Conservation (phyloP, 306 rosid species). For the Cicer bijugum region DNA sequence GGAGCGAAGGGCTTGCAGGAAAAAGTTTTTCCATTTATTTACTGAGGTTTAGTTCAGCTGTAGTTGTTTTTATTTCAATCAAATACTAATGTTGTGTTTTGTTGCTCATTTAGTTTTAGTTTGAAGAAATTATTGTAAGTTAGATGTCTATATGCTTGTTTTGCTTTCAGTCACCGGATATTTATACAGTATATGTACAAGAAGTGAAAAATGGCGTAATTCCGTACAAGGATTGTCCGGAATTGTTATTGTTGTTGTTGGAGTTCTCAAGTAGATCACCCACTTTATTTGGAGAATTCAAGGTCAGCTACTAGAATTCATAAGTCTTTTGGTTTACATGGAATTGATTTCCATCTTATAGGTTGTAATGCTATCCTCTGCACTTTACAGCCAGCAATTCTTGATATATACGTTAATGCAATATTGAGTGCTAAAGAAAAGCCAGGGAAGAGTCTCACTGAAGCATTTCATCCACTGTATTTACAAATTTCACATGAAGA, state of each 20-base stretch:
- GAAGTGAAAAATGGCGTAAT: slow-evolving; percentile 68
- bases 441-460: slow-evolving; percentile 74
- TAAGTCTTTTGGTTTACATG: slow-evolving; percentile 1
- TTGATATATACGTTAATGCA: slow-evolving; percentile 83
- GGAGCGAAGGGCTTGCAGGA: slow-evolving; percentile 69
- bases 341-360: slow-evolving; percentile 18
- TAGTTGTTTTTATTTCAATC: slow-evolving; percentile 17
- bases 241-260: slow-evolving; percentile 66
- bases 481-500: slow-evolving; percentile 75
- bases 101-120: slow-evolving; percentile 34
- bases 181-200: slow-evolving; percentile 67
- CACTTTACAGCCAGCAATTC: slow-evolving; percentile 70
- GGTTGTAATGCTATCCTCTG: slow-evolving; percentile 39
- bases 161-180: slow-evolving; percentile 64
- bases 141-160: slow-evolving; percentile 26
- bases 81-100: neutral
- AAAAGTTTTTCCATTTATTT: slow-evolving; percentile 67
- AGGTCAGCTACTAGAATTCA: slow-evolving; percentile 60
- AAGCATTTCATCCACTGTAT: slow-evolving; percentile 84
- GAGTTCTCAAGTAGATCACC: slow-evolving; percentile 66
- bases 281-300: slow-evolving; percentile 63
- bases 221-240: slow-evolving; percentile 77
- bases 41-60: slow-evolving; percentile 63
- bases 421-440: slow-evolving; percentile 80
- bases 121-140: slow-evolving; percentile 11